phyloP scores from a whole-genome alignment of 345 rosid genomes.

The Boechera divaricarpa region DNA sequence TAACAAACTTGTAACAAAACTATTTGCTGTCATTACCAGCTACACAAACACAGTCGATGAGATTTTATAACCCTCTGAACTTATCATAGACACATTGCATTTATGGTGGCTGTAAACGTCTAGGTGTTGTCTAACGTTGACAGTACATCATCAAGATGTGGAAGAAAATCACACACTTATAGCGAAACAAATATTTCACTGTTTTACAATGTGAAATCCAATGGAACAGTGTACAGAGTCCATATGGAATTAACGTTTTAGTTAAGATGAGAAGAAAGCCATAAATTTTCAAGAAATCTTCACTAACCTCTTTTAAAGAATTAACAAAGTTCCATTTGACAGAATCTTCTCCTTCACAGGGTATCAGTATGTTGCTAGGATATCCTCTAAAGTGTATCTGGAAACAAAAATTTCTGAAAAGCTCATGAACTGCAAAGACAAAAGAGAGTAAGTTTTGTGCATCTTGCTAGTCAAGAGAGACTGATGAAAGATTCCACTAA shows the following conservation, averaged over 20 bases:
- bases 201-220: not conserved
- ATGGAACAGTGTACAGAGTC: slow-evolving; percentile 12
- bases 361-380: slow-evolving; percentile 73
- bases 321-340: slow-evolving; percentile 94
- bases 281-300: not conserved
- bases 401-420: slow-evolving; percentile 30
- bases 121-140: not conserved
- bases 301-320: slow-evolving; percentile 88
- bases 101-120: not conserved
- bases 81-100: not conserved
- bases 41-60: not conserved
- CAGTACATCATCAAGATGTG: not conserved
- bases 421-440: slow-evolving; percentile 2
- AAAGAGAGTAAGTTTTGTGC: not conserved
- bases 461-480: not conserved
- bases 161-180: slow-evolving; percentile 3
- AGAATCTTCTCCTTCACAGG: slow-evolving; percentile 93
- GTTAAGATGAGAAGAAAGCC: not conserved
- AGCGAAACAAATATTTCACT: not conserved
- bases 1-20: not conserved
- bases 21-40: not conserved
- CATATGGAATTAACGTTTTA: not conserved
- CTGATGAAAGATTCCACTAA: not conserved
- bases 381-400: slow-evolving; percentile 97
- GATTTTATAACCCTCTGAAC: slow-evolving; percentile 1